phyloP scores from a whole-genome alignment of 805 yeast genomes.

The Lachancea fermentati region DNA sequence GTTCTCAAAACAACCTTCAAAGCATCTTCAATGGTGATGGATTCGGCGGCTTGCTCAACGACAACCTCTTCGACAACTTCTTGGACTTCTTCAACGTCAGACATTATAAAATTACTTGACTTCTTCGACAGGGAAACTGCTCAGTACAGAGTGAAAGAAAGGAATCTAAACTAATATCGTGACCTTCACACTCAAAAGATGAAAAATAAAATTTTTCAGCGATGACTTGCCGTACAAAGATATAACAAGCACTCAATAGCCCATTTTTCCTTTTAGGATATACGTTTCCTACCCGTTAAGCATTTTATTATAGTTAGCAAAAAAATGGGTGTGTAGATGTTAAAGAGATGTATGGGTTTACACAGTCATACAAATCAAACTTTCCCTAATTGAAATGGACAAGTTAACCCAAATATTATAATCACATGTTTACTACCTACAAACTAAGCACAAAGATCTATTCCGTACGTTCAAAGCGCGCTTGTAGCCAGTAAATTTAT shows the following conservation, averaged over 20 bases:
- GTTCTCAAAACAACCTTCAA: slow-evolving; percentile 96
- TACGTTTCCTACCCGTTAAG: too few relatives aligned
- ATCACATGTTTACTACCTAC: too few relatives aligned
- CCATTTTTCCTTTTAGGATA: too few relatives aligned
- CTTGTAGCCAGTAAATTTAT: not conserved
- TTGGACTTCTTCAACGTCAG: slow-evolving; percentile 90
- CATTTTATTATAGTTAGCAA: too few relatives aligned
- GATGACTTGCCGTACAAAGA: not conserved
- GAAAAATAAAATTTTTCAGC: not conserved
- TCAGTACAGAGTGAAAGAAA: slow-evolving; percentile 40
- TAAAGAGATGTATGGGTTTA: too few relatives aligned
- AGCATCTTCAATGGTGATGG: slow-evolving; percentile 96
- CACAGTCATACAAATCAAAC: too few relatives aligned
- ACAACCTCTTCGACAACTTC: slow-evolving; percentile 76
- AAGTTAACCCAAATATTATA: too few relatives aligned
- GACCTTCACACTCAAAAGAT: not conserved
- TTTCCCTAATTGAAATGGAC: too few relatives aligned
- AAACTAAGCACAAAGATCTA: too few relatives aligned
- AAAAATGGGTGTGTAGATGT: too few relatives aligned
- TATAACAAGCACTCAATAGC: too few relatives aligned
- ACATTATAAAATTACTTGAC: slow-evolving; percentile 54
- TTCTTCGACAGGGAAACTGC: slow-evolving; percentile 69
- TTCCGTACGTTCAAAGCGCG: too few relatives aligned
- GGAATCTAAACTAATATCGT: not conserved
- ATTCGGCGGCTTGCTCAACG: slow-evolving; percentile 78